Evolutionary conservation across 768 basidiomycete genomes (phyloP).

Genomic region (Tricholoma saponaceum): DNA sequence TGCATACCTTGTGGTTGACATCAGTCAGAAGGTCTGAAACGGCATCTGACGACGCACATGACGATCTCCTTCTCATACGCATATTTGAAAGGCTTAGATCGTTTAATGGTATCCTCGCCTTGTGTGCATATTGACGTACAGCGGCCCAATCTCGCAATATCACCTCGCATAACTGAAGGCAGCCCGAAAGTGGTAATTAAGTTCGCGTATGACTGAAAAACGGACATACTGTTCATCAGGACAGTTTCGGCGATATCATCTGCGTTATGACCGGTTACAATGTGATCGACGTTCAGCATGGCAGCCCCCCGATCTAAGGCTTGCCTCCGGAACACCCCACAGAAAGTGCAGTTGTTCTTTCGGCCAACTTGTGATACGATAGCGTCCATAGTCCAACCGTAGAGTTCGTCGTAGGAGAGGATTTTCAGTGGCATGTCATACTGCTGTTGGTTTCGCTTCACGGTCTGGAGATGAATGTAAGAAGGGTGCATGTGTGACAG

Average conservation of each 20-base stretch:
- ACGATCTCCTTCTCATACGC: slow-evolving; percentile 99
- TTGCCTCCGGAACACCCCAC: slow-evolving; percentile 95
- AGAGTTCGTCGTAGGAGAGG: slow-evolving; percentile 91
- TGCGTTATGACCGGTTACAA: slow-evolving; percentile 98
- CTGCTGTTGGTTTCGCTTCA: slow-evolving; percentile 94
- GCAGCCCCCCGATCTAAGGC: slow-evolving; percentile 94
- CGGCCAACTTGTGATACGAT: slow-evolving; percentile 92
- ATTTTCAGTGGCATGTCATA: slow-evolving; percentile 96
- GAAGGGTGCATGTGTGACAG: background rate
- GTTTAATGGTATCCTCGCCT: slow-evolving; percentile 93
- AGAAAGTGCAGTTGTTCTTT: slow-evolving; percentile 99
- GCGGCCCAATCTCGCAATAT: slow-evolving; percentile 89
- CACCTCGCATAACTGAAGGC: slow-evolving; percentile 90
- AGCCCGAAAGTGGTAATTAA: background rate
- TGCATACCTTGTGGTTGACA: slow-evolving; percentile 67
- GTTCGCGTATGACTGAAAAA: background rate
- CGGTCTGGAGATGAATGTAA: slow-evolving; percentile 57
- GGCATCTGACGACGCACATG: slow-evolving; percentile 55
- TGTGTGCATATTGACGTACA: slow-evolving; percentile 95
- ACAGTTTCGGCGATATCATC: slow-evolving; percentile 99
- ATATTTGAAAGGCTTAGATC: slow-evolving; percentile 99
- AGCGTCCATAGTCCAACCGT: slow-evolving; percentile 99
- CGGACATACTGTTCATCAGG: slow-evolving; percentile 89
- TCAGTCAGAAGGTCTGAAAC: background rate
- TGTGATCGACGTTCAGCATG: slow-evolving; percentile 87